Percentiles rank a stretch among this genome's conserved stretches.
These are phyloP conservation scores for Serendipita sp. DNA, from an alignment of 768 basidiomycete genomes.

Conservation along the genomic window DNA sequence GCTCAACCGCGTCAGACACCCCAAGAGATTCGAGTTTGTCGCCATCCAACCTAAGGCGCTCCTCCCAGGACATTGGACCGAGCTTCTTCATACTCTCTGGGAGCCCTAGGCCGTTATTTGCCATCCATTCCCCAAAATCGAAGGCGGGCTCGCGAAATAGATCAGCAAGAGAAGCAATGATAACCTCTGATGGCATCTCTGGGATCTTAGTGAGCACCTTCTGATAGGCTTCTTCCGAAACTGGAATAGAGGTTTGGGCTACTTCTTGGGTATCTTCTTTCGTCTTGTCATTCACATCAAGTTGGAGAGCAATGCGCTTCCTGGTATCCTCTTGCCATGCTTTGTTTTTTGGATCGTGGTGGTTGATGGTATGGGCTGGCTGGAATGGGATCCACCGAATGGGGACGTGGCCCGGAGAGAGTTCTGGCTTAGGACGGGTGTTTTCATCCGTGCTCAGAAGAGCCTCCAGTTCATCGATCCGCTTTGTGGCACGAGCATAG, in stretches of 20 bases:
- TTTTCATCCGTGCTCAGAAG: neutral
- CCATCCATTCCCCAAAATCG: neutral
- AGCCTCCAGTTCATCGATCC: neutral
- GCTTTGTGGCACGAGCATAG: neutral
- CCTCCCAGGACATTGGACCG: neutral
- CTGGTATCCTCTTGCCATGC: neutral
- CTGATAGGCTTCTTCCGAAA: neutral
- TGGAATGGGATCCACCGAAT: neutral
- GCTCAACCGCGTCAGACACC: neutral
- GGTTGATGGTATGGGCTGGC: neutral
- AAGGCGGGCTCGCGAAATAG: neutral
- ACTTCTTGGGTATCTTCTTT: neutral
- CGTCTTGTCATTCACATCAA: neutral
- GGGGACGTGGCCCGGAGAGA: neutral
- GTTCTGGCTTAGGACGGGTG: neutral
- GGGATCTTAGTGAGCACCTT: neutral
- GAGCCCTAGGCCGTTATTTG: neutral
- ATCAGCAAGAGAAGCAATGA: neutral
- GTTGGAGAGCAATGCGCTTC: neutral
- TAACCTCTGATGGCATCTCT: conserved; percentile 4
- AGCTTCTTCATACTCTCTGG: neutral
- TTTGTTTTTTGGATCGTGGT: neutral
- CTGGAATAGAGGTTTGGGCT: neutral
- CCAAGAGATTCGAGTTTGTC: neutral
- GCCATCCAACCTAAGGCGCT: neutral